Conservation (phyloP, 768 basidiomycete species). For the Glaciozyma martinii region DNA sequence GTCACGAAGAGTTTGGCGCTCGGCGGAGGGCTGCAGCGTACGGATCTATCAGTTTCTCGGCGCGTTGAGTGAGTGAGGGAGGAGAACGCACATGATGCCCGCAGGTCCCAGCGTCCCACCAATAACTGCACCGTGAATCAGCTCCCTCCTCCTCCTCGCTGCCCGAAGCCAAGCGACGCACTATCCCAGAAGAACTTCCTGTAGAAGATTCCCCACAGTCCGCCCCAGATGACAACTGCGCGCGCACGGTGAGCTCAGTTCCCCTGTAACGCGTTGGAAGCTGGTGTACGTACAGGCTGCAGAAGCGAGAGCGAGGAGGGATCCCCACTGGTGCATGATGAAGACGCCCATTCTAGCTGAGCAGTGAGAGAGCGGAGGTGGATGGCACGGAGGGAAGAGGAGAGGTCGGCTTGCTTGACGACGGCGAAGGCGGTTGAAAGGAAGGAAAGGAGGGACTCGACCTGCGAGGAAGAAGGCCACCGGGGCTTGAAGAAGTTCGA, state of each 20-base stretch:
- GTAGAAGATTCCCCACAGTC: slow-evolving; percentile 69
- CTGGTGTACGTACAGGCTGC: slow-evolving; percentile 32
- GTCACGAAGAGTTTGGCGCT: slow-evolving; percentile 56
- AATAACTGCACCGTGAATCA: slow-evolving; percentile 43
- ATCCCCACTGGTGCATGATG: slow-evolving; percentile 70
- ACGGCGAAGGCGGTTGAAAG: too few species aligned
- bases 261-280: neutral
- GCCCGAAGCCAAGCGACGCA: too few species aligned
- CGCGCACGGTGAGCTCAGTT: slow-evolving; percentile 1
- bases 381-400: neutral
- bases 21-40: slow-evolving; percentile 51
- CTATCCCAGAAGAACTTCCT: slow-evolving; percentile 96
- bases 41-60: neutral
- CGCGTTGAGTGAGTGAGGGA: neutral
- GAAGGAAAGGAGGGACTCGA: too few species aligned
- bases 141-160: too few species aligned
- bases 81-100: slow-evolving; percentile 33
- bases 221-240: slow-evolving; percentile 68
- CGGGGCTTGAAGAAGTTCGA: too few species aligned
- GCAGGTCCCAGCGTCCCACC: slow-evolving; percentile 53
- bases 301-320: slow-evolving; percentile 40
- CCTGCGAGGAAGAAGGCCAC: too few species aligned
- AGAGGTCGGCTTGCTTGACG: too few species aligned
- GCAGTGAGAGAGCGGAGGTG: slow-evolving; percentile 25
- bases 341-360: slow-evolving; percentile 59